Conservation (phyloP, 1,139 yeast genomes). For the Yamadazyma oceani region DNA sequence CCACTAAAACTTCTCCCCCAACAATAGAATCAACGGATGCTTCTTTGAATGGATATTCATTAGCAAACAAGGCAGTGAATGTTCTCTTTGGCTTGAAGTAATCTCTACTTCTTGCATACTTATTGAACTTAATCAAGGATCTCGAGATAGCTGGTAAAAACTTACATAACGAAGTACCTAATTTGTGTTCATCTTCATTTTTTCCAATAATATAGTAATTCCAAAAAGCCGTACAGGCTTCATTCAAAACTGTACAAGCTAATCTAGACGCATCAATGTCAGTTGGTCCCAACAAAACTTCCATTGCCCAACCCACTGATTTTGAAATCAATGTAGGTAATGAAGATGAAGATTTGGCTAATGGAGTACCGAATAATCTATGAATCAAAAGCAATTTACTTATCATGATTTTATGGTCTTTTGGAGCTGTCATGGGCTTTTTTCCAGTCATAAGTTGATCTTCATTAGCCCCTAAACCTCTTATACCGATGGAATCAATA, state of each 20-base stretch:
- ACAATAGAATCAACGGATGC: constrained; percentile 74
- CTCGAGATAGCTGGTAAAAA: constrained; percentile 53
- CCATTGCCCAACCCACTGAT: constrained; percentile 64
- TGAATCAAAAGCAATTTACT: constrained; percentile 61
- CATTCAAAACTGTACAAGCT: constrained; percentile 57
- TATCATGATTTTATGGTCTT: constrained; percentile 55
- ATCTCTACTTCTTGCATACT: constrained; percentile 51
- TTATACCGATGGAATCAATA: constrained; percentile 50
- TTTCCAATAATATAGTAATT: constrained; percentile 23
- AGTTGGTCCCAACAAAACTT: constrained; percentile 51
- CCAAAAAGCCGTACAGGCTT: constrained; percentile 47
- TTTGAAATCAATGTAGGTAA: constrained; percentile 49
- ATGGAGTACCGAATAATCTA: constrained; percentile 52
- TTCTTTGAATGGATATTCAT: constrained; percentile 62
- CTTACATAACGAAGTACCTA: constrained; percentile 49
- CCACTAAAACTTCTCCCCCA: constrained; percentile 69
- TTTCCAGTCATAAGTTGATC: constrained; percentile 25
- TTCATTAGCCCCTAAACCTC: constrained; percentile 53
- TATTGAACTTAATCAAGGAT: constrained; percentile 53
- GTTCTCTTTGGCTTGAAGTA: constrained; percentile 60
- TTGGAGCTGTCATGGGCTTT: constrained; percentile 31
- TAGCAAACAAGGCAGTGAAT: constrained; percentile 69
- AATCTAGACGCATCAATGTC: constrained; percentile 63
- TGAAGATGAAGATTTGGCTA: constrained; percentile 35
- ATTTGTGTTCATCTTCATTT: constrained; percentile 24